These are phyloP conservation scores for Aphanomyces astaci DNA, from an alignment of 352 stramenopile species.

Conservation along the genomic window DNA sequence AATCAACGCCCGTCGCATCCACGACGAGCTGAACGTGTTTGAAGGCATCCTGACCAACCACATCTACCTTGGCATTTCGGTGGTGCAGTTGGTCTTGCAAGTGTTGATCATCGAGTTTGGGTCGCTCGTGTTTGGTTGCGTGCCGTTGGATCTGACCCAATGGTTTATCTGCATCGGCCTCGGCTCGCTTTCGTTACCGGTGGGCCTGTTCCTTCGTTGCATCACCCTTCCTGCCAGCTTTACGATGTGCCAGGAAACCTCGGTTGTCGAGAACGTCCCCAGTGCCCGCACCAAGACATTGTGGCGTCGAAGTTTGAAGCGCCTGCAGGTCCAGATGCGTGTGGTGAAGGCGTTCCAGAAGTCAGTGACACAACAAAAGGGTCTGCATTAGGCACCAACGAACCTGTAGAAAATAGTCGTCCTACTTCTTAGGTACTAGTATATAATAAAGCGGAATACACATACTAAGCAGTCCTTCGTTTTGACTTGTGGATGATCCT, in stretches of 20 bases:
- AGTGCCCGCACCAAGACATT: constrained; percentile 67
- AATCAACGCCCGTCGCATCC: constrained; percentile 68
- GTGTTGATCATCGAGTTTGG: constrained; percentile 91
- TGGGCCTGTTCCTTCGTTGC: constrained; percentile 40
- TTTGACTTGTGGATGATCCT: no score
- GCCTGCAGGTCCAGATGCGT: background rate
- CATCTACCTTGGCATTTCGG: constrained; percentile 89
- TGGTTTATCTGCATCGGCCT: constrained; percentile 50
- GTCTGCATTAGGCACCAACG: no score
- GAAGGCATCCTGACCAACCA: constrained; percentile 84
- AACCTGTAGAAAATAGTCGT: no score
- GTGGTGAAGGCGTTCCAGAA: constrained; percentile 7
- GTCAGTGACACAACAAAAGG: no score
- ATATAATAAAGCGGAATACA: no score
- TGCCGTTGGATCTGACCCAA: constrained; percentile 32
- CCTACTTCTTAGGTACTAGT: no score
- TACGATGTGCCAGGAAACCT: constrained; percentile 55
- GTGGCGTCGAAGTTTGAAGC: background rate
- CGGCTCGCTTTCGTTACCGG: constrained; percentile 38
- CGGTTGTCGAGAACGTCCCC: constrained; percentile 89
- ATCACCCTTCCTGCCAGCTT: constrained; percentile 50
- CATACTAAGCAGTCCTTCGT: no score
- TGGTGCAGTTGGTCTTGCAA: constrained; percentile 86
- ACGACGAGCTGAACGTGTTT: constrained; percentile 94
- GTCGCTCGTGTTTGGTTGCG: constrained; percentile 56